Conservation (phyloP, 192 early-diverging fungal genomes). For the Umbelopsis sp. region DNA sequence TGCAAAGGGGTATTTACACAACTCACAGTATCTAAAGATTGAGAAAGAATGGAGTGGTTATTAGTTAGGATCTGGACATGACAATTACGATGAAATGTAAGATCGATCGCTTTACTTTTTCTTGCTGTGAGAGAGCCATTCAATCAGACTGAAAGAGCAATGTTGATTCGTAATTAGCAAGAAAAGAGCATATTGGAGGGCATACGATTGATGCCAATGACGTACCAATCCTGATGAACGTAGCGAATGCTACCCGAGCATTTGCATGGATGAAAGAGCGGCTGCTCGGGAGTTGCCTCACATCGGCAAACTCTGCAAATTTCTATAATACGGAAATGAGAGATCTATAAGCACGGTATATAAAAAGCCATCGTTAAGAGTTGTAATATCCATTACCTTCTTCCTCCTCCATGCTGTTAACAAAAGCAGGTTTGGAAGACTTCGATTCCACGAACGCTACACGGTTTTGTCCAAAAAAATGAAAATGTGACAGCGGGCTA, state of each 20-base stretch:
- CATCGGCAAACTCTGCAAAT: slow-evolving; percentile 87
- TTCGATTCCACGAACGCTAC: not conserved
- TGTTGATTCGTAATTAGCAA: not conserved
- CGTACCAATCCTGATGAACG: slow-evolving; percentile 90
- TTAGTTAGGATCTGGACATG: not conserved
- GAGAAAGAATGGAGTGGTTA: not conserved
- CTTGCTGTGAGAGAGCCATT: slow-evolving; percentile 84
- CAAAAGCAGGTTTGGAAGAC: not conserved
- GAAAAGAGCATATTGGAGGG: too few relatives aligned
- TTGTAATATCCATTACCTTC: not conserved
- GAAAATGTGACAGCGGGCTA: slow-evolving; percentile 9
- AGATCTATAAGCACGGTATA: not conserved
- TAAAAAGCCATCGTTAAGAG: not conserved
- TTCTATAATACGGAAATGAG: slow-evolving; percentile 33
- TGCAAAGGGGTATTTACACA: slow-evolving; percentile 84
- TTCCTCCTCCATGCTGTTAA: slow-evolving; percentile 17
- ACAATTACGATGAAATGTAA: not conserved
- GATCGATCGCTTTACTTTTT: slow-evolving; percentile 57
- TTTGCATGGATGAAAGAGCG: slow-evolving; percentile 93
- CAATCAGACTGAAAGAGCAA: slow-evolving; percentile 56
- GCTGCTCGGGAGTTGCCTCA: slow-evolving; percentile 75
- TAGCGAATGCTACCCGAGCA: slow-evolving; percentile 94
- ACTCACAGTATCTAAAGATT: slow-evolving; percentile 75
- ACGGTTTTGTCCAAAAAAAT: not conserved
- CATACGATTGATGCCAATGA: not conserved